These are phyloP conservation scores for Vicia villosa DNA, from an alignment of 306 rosid species.

Conservation along the genomic window DNA sequence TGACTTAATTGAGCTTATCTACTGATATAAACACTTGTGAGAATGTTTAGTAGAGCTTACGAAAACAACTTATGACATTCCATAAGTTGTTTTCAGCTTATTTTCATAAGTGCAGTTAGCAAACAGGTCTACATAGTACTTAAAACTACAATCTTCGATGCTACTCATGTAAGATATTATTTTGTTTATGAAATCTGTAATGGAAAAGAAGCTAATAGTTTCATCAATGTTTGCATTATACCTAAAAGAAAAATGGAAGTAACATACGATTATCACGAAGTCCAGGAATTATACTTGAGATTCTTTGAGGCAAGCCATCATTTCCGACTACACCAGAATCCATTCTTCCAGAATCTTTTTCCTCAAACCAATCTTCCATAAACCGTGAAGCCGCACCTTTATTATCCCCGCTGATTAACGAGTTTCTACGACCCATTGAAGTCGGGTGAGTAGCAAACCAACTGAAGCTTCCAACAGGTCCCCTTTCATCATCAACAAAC, in stretches of 20 bases:
- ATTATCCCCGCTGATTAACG: conserved; percentile 88
- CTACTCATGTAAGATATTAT: conserved; percentile 11
- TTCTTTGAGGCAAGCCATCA: conserved; percentile 43
- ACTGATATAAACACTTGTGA: not conserved
- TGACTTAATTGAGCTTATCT: not conserved
- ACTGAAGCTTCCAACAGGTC: conserved; percentile 85
- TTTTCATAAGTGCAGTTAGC: not conserved
- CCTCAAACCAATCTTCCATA: conserved; percentile 97
- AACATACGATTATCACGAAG: conserved; percentile 47
- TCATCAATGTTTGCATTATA: conserved; percentile 24
- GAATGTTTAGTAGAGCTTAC: not conserved
- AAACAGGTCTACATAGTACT: conserved; percentile 1
- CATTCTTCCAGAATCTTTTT: conserved; percentile 31
- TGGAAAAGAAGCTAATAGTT: conserved; percentile 10
- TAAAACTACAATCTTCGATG: conserved; percentile 3
- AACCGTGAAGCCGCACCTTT: conserved; percentile 94
- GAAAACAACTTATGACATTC: not conserved
- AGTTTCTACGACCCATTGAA: conserved; percentile 91
- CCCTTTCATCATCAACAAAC: conserved; percentile 82
- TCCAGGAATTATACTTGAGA: conserved; percentile 52
- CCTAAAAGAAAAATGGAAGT: conserved; percentile 22
- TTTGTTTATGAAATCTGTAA: conserved; percentile 9
- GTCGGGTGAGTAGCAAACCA: conserved; percentile 99
- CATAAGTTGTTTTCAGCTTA: not conserved
- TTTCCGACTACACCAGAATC: conserved; percentile 33